phyloP scores from a whole-genome alignment of 257 asterid species.

The Nemophila menziesii region DNA sequence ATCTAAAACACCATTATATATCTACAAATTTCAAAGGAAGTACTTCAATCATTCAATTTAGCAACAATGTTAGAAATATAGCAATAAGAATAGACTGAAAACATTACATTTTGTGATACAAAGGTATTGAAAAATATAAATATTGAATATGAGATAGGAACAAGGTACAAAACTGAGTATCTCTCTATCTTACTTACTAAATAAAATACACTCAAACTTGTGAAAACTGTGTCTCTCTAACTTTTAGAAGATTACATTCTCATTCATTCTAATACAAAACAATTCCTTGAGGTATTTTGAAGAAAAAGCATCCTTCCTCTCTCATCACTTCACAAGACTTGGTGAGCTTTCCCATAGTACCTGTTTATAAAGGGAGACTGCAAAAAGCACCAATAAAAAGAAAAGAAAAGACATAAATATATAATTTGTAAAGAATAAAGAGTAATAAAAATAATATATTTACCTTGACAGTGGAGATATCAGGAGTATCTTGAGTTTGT shows the following conservation, averaged over 20 bases:
- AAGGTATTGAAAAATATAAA: too few species aligned
- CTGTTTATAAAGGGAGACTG: conserved; percentile 86
- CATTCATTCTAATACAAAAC: too few species aligned
- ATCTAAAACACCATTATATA: too few species aligned
- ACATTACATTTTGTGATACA: neutral
- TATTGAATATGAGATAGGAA: neutral
- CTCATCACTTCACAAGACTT: conserved; percentile 38
- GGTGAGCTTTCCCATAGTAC: conserved; percentile 81
- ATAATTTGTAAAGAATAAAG: neutral
- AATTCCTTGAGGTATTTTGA: too few species aligned
- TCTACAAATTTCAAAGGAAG: too few species aligned
- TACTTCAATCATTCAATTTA: neutral
- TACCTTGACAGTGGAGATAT: conserved; percentile 76
- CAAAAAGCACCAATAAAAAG: conserved; percentile 9
- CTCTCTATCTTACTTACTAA: neutral
- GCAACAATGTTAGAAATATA: neutral
- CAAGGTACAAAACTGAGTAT: neutral
- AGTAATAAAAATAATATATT: conserved; percentile 9
- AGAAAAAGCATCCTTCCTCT: too few species aligned
- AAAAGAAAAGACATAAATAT: too few species aligned
- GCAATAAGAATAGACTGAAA: neutral
- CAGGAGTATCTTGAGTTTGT: conserved; percentile 58
- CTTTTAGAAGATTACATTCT: neutral
- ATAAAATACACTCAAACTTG: neutral
- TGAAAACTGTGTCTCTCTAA: neutral